Evolutionary conservation across 2,329 filamentous ascomycete species (phyloP).

Genomic region (Ceratocystis cacaofunesta): DNA sequence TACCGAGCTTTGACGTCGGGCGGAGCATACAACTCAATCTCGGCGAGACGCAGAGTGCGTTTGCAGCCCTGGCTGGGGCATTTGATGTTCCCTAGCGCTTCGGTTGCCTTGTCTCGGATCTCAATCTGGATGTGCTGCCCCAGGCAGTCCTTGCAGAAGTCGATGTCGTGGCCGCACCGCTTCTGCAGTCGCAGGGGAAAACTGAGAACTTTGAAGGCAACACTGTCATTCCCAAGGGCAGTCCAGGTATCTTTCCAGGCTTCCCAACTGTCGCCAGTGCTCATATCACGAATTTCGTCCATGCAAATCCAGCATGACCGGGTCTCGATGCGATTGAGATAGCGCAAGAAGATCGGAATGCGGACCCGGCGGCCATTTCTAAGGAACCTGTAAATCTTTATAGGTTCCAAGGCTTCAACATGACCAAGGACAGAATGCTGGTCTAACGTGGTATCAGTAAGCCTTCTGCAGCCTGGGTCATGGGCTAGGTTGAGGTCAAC

Average conservation of each 20-base stretch:
- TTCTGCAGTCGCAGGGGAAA: neutral
- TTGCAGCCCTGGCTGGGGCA: neutral
- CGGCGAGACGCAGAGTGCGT: neutral
- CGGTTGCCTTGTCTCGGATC: neutral
- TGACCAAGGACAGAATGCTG: neutral
- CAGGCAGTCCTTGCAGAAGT: conserved; percentile 8
- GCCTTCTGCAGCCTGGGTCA: neutral
- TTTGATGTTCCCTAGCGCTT: neutral
- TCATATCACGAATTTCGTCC: conserved; percentile 6
- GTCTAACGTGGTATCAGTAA: neutral
- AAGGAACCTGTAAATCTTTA: neutral
- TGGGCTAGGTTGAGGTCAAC: neutral
- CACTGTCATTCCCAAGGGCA: neutral
- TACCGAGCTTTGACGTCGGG: conserved; percentile 1
- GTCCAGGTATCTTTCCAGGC: conserved; percentile 1
- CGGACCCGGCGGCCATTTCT: neutral
- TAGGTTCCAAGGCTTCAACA: neutral
- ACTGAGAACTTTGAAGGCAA: neutral
- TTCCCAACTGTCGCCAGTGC: neutral
- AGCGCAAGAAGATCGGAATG: conserved; percentile 6
- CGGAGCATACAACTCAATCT: conserved; percentile 5
- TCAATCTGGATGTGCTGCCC: neutral
- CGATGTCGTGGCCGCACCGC: neutral
- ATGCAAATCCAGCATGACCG: conserved; percentile 2
- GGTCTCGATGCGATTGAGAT: neutral